A percentile compares a stretch with the other conserved stretches of the same genome.
Conservation (phyloP, 2,329 filamentous ascomycete genomes). For the Sordariomycetes sp. region DNA sequence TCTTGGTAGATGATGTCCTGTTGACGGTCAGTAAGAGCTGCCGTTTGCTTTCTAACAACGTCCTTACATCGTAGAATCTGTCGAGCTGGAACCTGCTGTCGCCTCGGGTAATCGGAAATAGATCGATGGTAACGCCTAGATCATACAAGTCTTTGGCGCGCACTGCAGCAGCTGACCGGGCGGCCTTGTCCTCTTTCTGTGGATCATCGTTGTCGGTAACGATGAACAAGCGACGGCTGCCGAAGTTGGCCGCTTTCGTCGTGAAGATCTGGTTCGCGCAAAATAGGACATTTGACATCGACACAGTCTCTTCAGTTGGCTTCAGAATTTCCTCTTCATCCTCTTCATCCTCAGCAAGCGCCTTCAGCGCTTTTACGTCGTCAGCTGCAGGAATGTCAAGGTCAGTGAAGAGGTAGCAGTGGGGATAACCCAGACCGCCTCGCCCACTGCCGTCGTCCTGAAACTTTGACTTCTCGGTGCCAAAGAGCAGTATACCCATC, state of each 20-base stretch:
- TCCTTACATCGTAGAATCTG: constrained; percentile 80
- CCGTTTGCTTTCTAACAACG: no score
- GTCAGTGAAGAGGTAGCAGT: constrained; percentile 87
- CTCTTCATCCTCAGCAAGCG: constrained; percentile 69
- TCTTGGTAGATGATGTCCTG: constrained; percentile 87
- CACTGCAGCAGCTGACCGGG: constrained; percentile 69
- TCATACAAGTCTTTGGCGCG: constrained; percentile 94
- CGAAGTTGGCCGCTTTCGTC: constrained; percentile 88
- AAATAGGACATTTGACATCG: constrained; percentile 86
- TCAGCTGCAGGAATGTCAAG: constrained; percentile 79
- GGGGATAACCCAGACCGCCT: constrained; percentile 62
- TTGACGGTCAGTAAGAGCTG: no score
- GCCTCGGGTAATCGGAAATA: constrained; percentile 76
- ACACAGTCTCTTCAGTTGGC: constrained; percentile 59
- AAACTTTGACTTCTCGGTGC: constrained; percentile 77
- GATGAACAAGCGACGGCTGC: constrained; percentile 85
- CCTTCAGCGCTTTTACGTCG: constrained; percentile 73
- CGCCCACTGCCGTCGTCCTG: constrained; percentile 55
- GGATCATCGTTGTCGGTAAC: constrained; percentile 93
- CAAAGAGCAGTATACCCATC: constrained; percentile 92
- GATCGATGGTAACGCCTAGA: constrained; percentile 79
- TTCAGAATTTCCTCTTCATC: constrained; percentile 59
- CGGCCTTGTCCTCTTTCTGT: constrained; percentile 60
- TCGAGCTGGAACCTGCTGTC: constrained; percentile 67
- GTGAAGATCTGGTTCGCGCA: constrained; percentile 96